Base-by-base conservation (phyloP, 1,139 yeast genomes). In the Yamadazyma epiphylla region DNA sequence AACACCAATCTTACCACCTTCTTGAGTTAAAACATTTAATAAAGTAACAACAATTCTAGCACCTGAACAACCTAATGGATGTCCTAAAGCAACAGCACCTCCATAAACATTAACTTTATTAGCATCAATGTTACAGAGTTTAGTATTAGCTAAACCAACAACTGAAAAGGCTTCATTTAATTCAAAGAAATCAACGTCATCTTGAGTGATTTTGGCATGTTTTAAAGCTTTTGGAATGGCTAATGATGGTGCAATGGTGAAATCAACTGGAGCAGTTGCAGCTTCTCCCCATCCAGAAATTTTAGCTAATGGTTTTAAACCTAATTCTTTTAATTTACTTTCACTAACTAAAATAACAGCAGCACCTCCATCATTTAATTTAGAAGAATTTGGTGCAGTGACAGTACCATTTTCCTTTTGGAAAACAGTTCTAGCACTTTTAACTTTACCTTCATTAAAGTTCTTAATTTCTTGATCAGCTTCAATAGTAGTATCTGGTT, bases 31-130 rank as follows among this genome's bases (percentile, higher is more conserved):
- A 10, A 88, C 81, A 35, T 83, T 74, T 39, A 80, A 58, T 60
- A 91, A 73, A 27, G 97, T 91, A 45, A 85, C 87, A 37, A 89
- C 75, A 51, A 91, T 77, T 70, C 98, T 82, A 26, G 97, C 96
- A 60, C 98, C 98, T 13, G 95, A 84, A 67, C 96, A 86, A 38
- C 97, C 98, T 52, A 91, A 75, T 51, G 98, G 97, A 60, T 91
- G 97, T 30, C 97, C 97, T 46, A 91, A 59, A 29, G 96, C 97
- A 41, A 91, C 97, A 25, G 97, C 97, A 60, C 97, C 98, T 61
- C 98, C 98, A 60, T 89, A 89, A 35, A 81, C 94, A 55, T 91
- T 91, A 42, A 89, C 77, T 66, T 86, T 88, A 31, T 74, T 73
- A 20, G 67, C 63, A 36, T 79, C 74, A 37, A 91, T 57, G 44